Conservation (phyloP, 1,284 basidiomycete species). For the Rhodotorula sp. region DNA sequence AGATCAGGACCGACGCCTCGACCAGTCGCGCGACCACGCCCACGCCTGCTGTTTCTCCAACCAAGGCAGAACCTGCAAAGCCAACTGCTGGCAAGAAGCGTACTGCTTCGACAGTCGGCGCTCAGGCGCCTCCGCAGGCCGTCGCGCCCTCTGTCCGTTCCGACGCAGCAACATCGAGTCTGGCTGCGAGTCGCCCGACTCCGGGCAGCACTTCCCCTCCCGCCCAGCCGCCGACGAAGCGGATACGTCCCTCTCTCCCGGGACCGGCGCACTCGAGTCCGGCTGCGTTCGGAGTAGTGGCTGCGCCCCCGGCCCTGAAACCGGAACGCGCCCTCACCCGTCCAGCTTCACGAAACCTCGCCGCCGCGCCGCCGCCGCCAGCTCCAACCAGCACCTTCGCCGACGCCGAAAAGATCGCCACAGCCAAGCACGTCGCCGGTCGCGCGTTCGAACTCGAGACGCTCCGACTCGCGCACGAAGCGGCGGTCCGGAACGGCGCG, state of each 20-base stretch:
- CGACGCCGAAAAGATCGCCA: background rate
- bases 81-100: background rate
- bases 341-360: background rate
- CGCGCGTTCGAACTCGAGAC: slow-evolving; percentile 17
- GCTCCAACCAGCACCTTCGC: background rate
- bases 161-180: no score
- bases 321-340: background rate
- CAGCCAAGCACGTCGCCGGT: slow-evolving; percentile 10
- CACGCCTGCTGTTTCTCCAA: no score
- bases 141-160: no score
- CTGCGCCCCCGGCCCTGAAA: background rate
- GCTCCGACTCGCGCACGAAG: slow-evolving; percentile 14
- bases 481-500: slow-evolving; percentile 18
- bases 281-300: background rate
- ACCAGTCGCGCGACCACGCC: no score
- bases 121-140: no score
- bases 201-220: background rate
- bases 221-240: background rate
- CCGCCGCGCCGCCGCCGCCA: background rate
- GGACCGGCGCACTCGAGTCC: background rate
- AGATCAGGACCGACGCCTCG: no score
- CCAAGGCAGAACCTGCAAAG: no score
- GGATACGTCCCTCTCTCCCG: background rate
- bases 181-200: background rate
- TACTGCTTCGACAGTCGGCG: background rate